Evolutionary conservation across 495 filamentous ascomycete species (phyloP).

Genomic region (Aspergillus mulundensis): DNA sequence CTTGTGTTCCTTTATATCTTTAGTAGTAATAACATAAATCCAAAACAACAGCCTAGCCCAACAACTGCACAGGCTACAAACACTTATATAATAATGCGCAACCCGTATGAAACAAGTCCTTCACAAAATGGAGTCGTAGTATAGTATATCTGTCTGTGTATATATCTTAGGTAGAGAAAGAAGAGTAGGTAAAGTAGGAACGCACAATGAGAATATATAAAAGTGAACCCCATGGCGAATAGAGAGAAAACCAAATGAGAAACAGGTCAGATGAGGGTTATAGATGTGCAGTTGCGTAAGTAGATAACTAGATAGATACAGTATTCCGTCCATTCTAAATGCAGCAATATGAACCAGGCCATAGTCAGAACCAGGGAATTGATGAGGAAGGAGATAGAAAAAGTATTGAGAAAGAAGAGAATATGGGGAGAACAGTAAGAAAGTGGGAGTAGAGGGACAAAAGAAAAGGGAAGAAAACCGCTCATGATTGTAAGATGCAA

Average conservation of each 20-base stretch:
- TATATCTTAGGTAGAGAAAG: not conserved
- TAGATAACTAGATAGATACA: not conserved
- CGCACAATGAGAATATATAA: not conserved
- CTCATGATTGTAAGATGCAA: slow-evolving; percentile 42
- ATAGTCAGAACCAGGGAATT: not conserved
- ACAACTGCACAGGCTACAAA: not conserved
- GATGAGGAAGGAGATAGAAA: not conserved
- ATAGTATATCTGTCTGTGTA: not conserved
- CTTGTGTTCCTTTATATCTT: too few relatives aligned
- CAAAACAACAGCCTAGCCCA: too few relatives aligned
- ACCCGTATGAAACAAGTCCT: too few relatives aligned
- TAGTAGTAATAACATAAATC: too few relatives aligned
- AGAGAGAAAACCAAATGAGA: slow-evolving; percentile 11
- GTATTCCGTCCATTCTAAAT: slow-evolving; percentile 42
- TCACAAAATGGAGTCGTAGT: too few relatives aligned
- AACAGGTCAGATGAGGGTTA: slow-evolving; percentile 24
- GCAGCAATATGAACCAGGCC: slow-evolving; percentile 27
- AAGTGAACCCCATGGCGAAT: not conserved
- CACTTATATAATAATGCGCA: not conserved
- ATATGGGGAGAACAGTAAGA: not conserved
- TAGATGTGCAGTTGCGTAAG: slow-evolving; percentile 16
- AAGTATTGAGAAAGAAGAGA: not conserved
- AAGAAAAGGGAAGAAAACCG: slow-evolving; percentile 23
- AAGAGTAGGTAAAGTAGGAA: not conserved
- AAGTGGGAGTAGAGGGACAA: not conserved